Percentiles rank a stretch among this genome's conserved stretches.
Conservation (phyloP, 306 rosid species). For the Herpetospermum pedunculosum region DNA sequence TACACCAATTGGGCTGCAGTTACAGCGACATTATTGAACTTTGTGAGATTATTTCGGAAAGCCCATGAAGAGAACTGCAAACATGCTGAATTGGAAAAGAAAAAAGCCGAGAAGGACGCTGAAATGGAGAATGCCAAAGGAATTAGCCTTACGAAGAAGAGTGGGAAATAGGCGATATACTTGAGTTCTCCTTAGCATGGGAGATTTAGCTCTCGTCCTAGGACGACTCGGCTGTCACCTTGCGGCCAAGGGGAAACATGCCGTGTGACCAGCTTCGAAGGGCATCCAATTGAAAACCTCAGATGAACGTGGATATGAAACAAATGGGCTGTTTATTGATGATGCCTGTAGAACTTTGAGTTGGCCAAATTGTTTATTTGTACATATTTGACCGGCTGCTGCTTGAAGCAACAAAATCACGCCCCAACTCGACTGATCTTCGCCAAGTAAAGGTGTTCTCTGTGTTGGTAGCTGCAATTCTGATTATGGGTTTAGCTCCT, state of each 20-base stretch:
- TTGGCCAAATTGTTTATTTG: slow-evolving; percentile 3
- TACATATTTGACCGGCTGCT: slow-evolving; percentile 2
- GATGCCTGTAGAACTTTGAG: background rate
- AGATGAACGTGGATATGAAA: background rate
- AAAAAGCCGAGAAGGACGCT: slow-evolving; percentile 80
- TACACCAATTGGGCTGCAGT: slow-evolving; percentile 41
- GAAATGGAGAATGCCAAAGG: slow-evolving; percentile 94
- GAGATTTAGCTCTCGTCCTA: slow-evolving; percentile 25
- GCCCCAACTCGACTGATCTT: slow-evolving; percentile 1
- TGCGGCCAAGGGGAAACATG: background rate
- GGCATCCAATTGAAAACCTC: slow-evolving; percentile 11
- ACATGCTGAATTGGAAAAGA: slow-evolving; percentile 85
- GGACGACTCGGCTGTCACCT: slow-evolving; percentile 21
- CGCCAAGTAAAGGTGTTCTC: slow-evolving; percentile 1
- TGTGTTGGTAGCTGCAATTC: slow-evolving; percentile 6
- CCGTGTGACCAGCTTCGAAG: slow-evolving; percentile 13
- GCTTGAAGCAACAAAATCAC: background rate
- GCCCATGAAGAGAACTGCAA: slow-evolving; percentile 90
- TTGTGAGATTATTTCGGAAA: slow-evolving; percentile 74
- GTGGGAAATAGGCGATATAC: slow-evolving; percentile 38
- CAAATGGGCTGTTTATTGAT: background rate
- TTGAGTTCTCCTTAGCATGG: slow-evolving; percentile 19
- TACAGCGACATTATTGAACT: slow-evolving; percentile 65
- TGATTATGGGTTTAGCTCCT: background rate
- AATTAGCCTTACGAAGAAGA: slow-evolving; percentile 35